Percentiles rank a stretch among this genome's conserved stretches.
Conservation (phyloP, 345 rosid species). For the Viola odorata region DNA sequence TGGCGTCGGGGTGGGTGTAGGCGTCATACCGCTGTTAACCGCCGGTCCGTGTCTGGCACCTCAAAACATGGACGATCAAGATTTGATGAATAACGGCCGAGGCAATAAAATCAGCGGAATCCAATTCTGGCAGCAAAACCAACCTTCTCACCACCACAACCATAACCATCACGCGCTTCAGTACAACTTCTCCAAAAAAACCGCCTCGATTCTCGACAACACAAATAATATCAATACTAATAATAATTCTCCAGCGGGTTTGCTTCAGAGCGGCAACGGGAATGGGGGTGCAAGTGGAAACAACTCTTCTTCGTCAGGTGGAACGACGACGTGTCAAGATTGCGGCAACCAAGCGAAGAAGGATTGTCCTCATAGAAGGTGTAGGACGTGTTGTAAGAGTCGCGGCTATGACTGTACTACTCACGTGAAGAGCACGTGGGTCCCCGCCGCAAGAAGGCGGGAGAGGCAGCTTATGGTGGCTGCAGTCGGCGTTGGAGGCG, state of each 20-base stretch:
- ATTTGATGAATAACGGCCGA: conserved; percentile 30
- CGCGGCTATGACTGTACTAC: conserved; percentile 87
- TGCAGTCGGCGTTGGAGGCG: conserved; percentile 16
- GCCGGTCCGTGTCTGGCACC: conserved; percentile 44
- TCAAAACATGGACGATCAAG: conserved; percentile 50
- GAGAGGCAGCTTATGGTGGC: conserved; percentile 69
- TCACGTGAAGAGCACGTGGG: conserved; percentile 99
- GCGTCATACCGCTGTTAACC: conserved; percentile 72
- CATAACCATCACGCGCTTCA: too few relatives aligned
- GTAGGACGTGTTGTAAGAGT: conserved; percentile 92
- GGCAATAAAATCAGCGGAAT: conserved; percentile 39
- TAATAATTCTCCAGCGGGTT: conserved; percentile 24
- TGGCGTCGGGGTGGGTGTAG: conserved; percentile 74
- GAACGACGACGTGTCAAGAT: conserved; percentile 82
- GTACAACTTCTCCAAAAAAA: conserved; percentile 38
- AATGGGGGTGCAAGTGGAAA: conserved; percentile 24
- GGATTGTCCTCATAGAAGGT: conserved; percentile 75
- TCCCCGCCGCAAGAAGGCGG: conserved; percentile 78
- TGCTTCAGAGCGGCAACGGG: conserved; percentile 21
- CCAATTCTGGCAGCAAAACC: conserved; percentile 85
- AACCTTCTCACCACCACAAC: conserved; percentile 17
- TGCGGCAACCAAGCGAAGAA: conserved; percentile 99
- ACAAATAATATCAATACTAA: background rate
- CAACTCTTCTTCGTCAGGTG: conserved; percentile 36
- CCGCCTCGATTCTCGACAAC: conserved; percentile 28